Evolutionary conservation across 148 eudicot species (phyloP).

Genomic region (Silene conica): DNA sequence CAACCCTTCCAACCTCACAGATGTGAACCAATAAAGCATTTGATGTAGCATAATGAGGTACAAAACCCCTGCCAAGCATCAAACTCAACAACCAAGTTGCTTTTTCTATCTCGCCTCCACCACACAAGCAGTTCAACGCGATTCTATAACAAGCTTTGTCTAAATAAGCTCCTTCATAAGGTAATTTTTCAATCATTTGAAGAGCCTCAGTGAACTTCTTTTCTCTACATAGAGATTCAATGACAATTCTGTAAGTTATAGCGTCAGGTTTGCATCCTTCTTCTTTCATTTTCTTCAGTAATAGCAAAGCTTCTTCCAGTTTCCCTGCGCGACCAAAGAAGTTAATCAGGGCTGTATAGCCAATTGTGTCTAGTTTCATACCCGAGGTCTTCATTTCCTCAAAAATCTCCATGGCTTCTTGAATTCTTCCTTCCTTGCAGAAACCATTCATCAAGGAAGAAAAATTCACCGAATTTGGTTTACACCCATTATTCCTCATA

Average conservation of each 20-base stretch:
- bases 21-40: slow-evolving; percentile 59
- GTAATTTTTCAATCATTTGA: slow-evolving; percentile 63
- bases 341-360: slow-evolving; percentile 76
- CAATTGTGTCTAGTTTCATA: slow-evolving; percentile 67
- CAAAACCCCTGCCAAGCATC: slow-evolving; percentile 73
- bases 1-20: slow-evolving; percentile 59
- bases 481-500: slow-evolving; percentile 80
- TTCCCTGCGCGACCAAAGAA: slow-evolving; percentile 52
- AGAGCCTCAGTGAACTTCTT: slow-evolving; percentile 62
- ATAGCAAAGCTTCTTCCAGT: slow-evolving; percentile 53
- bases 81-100: slow-evolving; percentile 55
- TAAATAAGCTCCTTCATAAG: slow-evolving; percentile 58
- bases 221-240: slow-evolving; percentile 61
- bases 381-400: slow-evolving; percentile 56
- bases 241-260: slow-evolving; percentile 62
- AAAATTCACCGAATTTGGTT: slow-evolving; percentile 70
- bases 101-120: slow-evolving; percentile 52
- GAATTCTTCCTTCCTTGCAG: slow-evolving; percentile 60
- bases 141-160: slow-evolving; percentile 66
- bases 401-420: slow-evolving; percentile 60
- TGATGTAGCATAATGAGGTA: slow-evolving; percentile 85
- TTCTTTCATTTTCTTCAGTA: slow-evolving; percentile 69
- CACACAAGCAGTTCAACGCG: slow-evolving; percentile 51
- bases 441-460: slow-evolving; percentile 76
- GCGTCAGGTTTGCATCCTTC: slow-evolving; percentile 61